These are phyloP conservation scores for Globisporangium ultimum DNA, from an alignment of 352 stramenopile species.

Conservation along the genomic window DNA sequence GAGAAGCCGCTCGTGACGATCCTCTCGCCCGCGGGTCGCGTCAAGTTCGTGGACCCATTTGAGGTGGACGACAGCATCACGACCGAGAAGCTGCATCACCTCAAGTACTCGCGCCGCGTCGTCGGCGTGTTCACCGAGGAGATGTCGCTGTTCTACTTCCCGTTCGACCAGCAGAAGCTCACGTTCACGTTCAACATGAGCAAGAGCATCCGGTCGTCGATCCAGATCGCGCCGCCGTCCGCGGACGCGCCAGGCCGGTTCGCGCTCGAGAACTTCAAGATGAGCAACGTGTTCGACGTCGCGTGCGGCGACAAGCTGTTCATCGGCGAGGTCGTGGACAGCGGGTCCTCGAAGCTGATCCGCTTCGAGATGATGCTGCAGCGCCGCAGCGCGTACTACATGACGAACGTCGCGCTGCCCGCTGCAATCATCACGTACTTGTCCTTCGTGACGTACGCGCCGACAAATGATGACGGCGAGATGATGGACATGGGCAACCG, in stretches of 20 bases:
- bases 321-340: slow-evolving; percentile 23
- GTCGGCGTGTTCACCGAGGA: slow-evolving; percentile 32
- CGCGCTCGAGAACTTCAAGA: slow-evolving; percentile 27
- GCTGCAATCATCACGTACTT: slow-evolving; percentile 6
- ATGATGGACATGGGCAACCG: slow-evolving; percentile 13
- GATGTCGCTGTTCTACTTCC: slow-evolving; percentile 34
- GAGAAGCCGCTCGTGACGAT: slow-evolving; percentile 9
- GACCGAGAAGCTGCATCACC: slow-evolving; percentile 8
- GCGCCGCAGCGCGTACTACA: slow-evolving; percentile 28
- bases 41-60: slow-evolving; percentile 11
- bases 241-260: slow-evolving; percentile 18
- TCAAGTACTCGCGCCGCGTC: slow-evolving; percentile 23
- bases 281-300: slow-evolving; percentile 32
- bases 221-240: slow-evolving; percentile 14
- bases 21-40: slow-evolving; percentile 1
- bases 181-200: slow-evolving; percentile 26
- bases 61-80: neutral
- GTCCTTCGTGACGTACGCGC: slow-evolving; percentile 11
- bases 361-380: slow-evolving; percentile 37
- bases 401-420: slow-evolving; percentile 33
- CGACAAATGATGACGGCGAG: neutral
- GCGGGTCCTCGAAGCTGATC: slow-evolving; percentile 18
- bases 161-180: slow-evolving; percentile 41
- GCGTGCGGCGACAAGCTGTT: slow-evolving; percentile 31
- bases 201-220: slow-evolving; percentile 12